Evolutionary conservation across 805 yeast species (phyloP).

Genomic region (Lachancea waltii): DNA sequence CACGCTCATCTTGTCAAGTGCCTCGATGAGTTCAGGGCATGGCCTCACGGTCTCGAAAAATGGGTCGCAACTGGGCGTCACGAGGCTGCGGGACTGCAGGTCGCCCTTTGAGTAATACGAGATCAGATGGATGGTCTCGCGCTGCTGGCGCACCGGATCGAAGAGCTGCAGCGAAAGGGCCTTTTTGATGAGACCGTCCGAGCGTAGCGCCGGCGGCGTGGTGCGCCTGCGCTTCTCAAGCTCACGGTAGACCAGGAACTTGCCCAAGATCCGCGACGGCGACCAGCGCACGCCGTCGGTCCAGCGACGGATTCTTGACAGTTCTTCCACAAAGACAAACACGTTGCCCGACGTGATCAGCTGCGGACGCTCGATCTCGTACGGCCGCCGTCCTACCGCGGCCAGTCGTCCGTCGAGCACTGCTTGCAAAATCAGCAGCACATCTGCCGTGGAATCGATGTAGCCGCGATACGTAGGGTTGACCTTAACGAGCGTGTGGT

Average conservation of each 20-base stretch:
- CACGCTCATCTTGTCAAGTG: conserved; percentile 50
- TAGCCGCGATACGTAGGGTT: conserved; percentile 65
- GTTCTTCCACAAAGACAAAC: conserved; percentile 78
- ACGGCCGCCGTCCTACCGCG: conserved; percentile 71
- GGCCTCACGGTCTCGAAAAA: conserved; percentile 44
- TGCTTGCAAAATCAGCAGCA: conserved; percentile 76
- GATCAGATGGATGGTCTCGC: conserved; percentile 56
- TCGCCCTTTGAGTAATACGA: conserved; percentile 76
- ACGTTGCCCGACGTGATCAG: conserved; percentile 72
- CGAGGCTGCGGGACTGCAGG: conserved; percentile 50
- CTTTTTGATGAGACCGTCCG: conserved; percentile 73
- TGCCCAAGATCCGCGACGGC: conserved; percentile 80
- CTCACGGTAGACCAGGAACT: conserved; percentile 80
- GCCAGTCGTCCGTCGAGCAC: conserved; percentile 53
- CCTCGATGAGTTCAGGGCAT: conserved; percentile 44
- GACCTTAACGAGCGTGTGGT: conserved; percentile 15
- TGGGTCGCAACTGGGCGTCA: conserved; percentile 51
- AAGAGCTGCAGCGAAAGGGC: conserved; percentile 62
- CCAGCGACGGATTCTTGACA: conserved; percentile 86
- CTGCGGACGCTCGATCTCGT: conserved; percentile 61
- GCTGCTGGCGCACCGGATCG: conserved; percentile 13
- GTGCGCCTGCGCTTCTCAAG: conserved; percentile 14
- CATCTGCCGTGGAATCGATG: conserved; percentile 77
- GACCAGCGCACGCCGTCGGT: conserved; percentile 96
- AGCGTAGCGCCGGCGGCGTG: conserved; percentile 35